A percentile compares a stretch with the other conserved stretches of the same genome.
These are phyloP conservation scores for Aspergillus quadricinctus DNA, from an alignment of 2,329 filamentous ascomycete genomes.

Conservation along the genomic window DNA sequence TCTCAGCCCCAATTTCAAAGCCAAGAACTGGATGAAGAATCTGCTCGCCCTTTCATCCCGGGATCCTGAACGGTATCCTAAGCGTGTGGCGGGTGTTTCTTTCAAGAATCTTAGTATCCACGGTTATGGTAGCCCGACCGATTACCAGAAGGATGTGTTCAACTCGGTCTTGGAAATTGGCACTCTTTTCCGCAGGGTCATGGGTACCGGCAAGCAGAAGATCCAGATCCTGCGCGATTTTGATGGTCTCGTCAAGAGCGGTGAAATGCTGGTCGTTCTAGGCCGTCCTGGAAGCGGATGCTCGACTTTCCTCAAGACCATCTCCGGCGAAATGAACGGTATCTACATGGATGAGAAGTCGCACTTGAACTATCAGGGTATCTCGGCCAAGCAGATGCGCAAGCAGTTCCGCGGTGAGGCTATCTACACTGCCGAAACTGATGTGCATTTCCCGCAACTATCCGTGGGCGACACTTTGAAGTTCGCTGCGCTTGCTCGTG, in stretches of 20 bases:
- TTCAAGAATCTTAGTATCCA: constrained; percentile 66
- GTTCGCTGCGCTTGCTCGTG: constrained; percentile 66
- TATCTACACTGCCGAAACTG: constrained; percentile 81
- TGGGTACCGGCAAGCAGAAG: constrained; percentile 37
- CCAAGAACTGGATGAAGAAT: constrained; percentile 45
- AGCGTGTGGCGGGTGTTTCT: constrained; percentile 58
- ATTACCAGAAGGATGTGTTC: constrained; percentile 56
- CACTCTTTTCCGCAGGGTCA: constrained; percentile 28
- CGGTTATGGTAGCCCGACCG: constrained; percentile 62
- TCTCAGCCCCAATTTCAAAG: constrained; percentile 40
- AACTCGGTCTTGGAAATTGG: constrained; percentile 35
- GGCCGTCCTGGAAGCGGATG: constrained; percentile 55
- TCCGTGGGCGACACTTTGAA: constrained; percentile 74
- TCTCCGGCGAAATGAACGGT: constrained; percentile 78
- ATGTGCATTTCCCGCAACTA: constrained; percentile 76
- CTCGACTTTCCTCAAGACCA: constrained; percentile 81
- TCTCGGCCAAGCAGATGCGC: constrained; percentile 59
- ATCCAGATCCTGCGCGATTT: constrained; percentile 63
- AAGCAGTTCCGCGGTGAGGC: constrained; percentile 74
- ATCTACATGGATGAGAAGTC: constrained; percentile 67
- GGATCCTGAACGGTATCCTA: constrained; percentile 50
- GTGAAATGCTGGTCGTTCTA: constrained; percentile 56
- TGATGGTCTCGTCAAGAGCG: constrained; percentile 57
- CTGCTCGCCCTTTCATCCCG: constrained; percentile 44
- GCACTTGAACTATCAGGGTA: constrained; percentile 73